Conservation (phyloP, 441 rosid genomes). For the Pelargonium exstipulatum region DNA sequence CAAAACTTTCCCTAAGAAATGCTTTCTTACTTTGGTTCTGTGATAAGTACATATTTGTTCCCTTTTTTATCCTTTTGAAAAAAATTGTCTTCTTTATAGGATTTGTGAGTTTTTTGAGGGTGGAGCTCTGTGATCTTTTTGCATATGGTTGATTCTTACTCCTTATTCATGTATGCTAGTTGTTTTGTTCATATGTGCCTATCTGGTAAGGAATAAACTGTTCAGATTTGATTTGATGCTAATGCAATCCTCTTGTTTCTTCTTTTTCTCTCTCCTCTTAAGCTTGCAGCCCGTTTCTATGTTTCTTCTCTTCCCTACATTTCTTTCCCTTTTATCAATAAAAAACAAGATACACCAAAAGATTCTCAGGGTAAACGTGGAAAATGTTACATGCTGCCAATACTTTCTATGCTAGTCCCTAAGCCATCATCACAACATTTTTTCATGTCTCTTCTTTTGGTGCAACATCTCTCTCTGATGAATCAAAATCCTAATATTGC, state of each 20-base stretch:
- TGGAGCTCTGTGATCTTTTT: conserved; percentile 14
- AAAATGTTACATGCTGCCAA: conserved; percentile 10
- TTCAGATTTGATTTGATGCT: conserved; percentile 22
- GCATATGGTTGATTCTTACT: conserved; percentile 14
- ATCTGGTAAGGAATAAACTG: conserved; percentile 29
- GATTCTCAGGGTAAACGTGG: conserved; percentile 18
- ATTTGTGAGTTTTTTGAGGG: background rate
- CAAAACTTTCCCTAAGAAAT: conserved; percentile 1
- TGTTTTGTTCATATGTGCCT: conserved; percentile 17
- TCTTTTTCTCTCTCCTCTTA: conserved; percentile 5
- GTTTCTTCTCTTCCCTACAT: conserved; percentile 9
- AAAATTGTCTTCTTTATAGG: conserved; percentile 1
- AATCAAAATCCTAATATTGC: conserved; percentile 6
- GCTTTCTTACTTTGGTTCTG: conserved; percentile 3
- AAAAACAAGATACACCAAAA: conserved; percentile 13
- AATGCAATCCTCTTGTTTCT: conserved; percentile 12
- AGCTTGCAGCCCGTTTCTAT: conserved; percentile 17
- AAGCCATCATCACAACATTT: conserved; percentile 9
- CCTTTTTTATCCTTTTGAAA: background rate
- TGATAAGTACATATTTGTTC: background rate
- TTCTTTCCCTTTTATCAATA: conserved; percentile 11
- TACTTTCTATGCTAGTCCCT: conserved; percentile 3
- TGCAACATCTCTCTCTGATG: conserved; percentile 1
- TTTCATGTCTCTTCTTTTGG: conserved; percentile 17
- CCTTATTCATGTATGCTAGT: conserved; percentile 27